Conservation (phyloP, 208 protist species). For the Acanthamoeba comandoni region DNA sequence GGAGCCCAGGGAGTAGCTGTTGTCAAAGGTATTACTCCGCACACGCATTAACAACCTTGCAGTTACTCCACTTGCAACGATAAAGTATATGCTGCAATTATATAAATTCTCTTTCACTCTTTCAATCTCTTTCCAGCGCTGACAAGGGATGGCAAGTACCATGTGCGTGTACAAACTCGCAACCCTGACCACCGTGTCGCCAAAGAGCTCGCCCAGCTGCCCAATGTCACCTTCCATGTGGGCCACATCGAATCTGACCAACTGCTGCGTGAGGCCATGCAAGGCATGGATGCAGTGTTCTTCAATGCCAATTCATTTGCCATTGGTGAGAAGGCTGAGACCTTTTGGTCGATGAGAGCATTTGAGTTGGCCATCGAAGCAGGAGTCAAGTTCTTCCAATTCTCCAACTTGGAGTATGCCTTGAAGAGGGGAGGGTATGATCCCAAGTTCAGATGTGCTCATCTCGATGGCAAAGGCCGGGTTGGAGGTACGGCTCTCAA, state of each 20-base stretch:
- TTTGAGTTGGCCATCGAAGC: neutral
- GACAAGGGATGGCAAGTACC: conserved; percentile 16
- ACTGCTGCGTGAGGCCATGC: conserved; percentile 13
- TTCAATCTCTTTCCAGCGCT: neutral
- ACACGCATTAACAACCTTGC: too few species aligned
- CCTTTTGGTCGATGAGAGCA: conserved; percentile 4
- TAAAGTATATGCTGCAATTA: neutral
- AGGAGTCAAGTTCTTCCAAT: conserved; percentile 14
- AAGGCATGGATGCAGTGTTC: neutral
- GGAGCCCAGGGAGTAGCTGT: neutral
- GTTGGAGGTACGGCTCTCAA: conserved; percentile 3
- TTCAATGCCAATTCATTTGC: neutral
- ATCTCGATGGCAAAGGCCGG: neutral
- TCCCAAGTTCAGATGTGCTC: neutral
- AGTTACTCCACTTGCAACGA: neutral
- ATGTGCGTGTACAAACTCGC: conserved; percentile 1
- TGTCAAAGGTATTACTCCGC: too few species aligned
- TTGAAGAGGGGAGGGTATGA: neutral
- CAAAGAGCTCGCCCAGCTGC: conserved; percentile 2
- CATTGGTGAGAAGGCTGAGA: conserved; percentile 3
- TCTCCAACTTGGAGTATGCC: neutral
- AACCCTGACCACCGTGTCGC: neutral
- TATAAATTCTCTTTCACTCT: neutral
- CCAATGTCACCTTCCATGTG: neutral
- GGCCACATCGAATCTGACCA: conserved; percentile 4